These are phyloP conservation scores for Arthrobotrys musiformis DNA, from an alignment of 2,329 filamentous ascomycete species.

Conservation along the genomic window DNA sequence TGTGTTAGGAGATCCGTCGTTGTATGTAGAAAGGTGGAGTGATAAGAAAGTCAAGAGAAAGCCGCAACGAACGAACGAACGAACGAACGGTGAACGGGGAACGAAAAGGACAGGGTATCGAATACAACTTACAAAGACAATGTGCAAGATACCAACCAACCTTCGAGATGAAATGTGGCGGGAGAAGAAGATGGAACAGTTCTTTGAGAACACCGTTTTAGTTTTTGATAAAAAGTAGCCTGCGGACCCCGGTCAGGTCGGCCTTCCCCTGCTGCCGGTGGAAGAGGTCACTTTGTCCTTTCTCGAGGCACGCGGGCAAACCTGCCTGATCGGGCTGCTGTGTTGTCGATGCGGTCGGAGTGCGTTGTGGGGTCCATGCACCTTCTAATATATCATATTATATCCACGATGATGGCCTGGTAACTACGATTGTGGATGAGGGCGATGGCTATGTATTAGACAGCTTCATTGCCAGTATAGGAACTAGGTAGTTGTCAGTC, in stretches of 20 bases:
- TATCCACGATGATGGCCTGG: background rate
- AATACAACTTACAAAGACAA: background rate
- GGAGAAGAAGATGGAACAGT: slow-evolving; percentile 53
- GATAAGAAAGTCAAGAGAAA: slow-evolving; percentile 15
- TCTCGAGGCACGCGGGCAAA: slow-evolving; percentile 32
- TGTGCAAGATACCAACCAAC: slow-evolving; percentile 22
- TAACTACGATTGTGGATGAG: too few relatives aligned
- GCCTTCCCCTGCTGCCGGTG: slow-evolving; percentile 5
- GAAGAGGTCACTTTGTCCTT: slow-evolving; percentile 57
- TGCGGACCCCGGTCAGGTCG: slow-evolving; percentile 18
- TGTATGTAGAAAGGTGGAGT: background rate
- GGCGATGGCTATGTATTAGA: too few relatives aligned
- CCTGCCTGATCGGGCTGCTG: background rate
- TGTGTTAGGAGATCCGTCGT: slow-evolving; percentile 34
- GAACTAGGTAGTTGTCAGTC: background rate
- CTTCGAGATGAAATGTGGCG: slow-evolving; percentile 45
- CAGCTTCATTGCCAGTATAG: too few relatives aligned
- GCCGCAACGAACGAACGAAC: slow-evolving; percentile 1
- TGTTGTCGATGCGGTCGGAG: slow-evolving; percentile 19
- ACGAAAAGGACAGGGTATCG: slow-evolving; percentile 10
- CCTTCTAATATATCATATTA: background rate
- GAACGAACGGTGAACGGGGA: too few relatives aligned
- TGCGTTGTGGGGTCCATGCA: slow-evolving; percentile 29
- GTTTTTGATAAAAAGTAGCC: slow-evolving; percentile 54
- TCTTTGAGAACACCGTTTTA: slow-evolving; percentile 57